Base-by-base conservation (phyloP, 257 asterid species). In the Nicotiana paniculata region DNA sequence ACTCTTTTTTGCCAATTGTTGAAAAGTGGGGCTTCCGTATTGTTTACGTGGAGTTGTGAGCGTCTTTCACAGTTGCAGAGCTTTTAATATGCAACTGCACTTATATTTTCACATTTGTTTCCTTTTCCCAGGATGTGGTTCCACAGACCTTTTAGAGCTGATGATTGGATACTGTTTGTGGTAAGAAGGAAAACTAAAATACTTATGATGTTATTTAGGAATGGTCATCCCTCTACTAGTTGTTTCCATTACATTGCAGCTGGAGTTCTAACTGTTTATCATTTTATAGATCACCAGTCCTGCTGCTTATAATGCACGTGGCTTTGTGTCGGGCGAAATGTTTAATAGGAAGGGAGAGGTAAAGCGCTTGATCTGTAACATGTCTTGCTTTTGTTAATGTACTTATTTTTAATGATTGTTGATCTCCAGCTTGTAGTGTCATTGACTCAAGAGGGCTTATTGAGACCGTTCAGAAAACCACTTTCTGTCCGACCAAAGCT, bases 161-260 rank as follows among this genome's bases (percentile, higher is more conserved):
- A 96, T 83, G 99, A 96, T 77, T 96, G 99, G 99, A 85, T 94
- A 87, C 89, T 96, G 85, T 96, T 88, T 89, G 99, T 89, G 87
- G 99, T 94, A 82, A 91, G 98, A 82, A 68, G 70, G 67, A 33
- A 80, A 39, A 16, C 8, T 1, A 9, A 46, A 21, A 26, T 28
- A 26, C 8, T 26, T 61, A 3, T 30, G 33, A 46, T 77, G 66
- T 33, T 69, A 13, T 17, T 32, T 61, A n/a, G 33, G 24, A 30
- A 62, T 9, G 11, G 11, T 5, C 62, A 21, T 11, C 17, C 35
- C 3, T 17, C 11, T 9, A 61, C 17, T 13, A 17, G 28, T 53
- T 32, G 37, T 17, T 65, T 72, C 21, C 58, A 57, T 63, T 58
- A 70, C 39, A 21, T 75, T 18, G 82, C 15, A 10, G n/a, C 16